These are phyloP conservation scores for Phytophthora boehmeriae DNA, from an alignment of 352 stramenopile species.

Conservation along the genomic window DNA sequence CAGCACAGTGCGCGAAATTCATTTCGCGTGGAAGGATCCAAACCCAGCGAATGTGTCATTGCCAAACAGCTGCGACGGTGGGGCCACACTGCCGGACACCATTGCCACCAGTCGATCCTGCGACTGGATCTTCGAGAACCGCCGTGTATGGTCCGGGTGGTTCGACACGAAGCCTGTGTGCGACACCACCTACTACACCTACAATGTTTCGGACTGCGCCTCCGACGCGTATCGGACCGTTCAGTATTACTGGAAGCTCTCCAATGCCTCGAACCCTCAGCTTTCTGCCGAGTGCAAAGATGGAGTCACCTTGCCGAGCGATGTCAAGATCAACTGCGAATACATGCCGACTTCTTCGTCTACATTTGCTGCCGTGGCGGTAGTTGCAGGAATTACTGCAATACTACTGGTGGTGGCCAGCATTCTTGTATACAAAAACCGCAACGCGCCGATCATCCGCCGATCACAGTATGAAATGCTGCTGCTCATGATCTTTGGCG, in stretches of 20 bases:
- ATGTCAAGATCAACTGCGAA: slow-evolving; percentile 42
- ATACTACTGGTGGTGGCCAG: slow-evolving; percentile 19
- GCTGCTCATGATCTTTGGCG: slow-evolving; percentile 43
- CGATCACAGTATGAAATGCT: slow-evolving; percentile 56
- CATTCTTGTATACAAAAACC: slow-evolving; percentile 33
- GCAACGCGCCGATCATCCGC: slow-evolving; percentile 48
- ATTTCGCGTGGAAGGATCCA: slow-evolving; percentile 46
- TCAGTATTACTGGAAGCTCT: slow-evolving; percentile 45
- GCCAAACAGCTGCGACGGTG: slow-evolving; percentile 55
- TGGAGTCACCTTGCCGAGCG: slow-evolving; percentile 19
- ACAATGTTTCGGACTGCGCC: slow-evolving; percentile 42
- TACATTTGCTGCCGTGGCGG: slow-evolving; percentile 17
- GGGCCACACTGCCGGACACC: slow-evolving; percentile 27
- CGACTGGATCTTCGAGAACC: slow-evolving; percentile 42
- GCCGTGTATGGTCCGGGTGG: slow-evolving; percentile 38
- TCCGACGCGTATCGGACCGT: slow-evolving; percentile 28
- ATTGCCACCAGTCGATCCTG: slow-evolving; percentile 51
- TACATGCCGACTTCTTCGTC: slow-evolving; percentile 38
- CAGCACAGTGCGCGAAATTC: slow-evolving; percentile 21
- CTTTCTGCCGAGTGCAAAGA: slow-evolving; percentile 37
- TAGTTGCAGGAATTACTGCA: slow-evolving; percentile 21
- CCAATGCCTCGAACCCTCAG: slow-evolving; percentile 14
- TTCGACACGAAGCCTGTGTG: slow-evolving; percentile 36
- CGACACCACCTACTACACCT: slow-evolving; percentile 51
- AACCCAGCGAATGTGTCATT: slow-evolving; percentile 37